A percentile compares a stretch with the other conserved stretches of the same genome.
These are phyloP conservation scores for Mycena metata DNA, from an alignment of 768 basidiomycete genomes.

Conservation along the genomic window DNA sequence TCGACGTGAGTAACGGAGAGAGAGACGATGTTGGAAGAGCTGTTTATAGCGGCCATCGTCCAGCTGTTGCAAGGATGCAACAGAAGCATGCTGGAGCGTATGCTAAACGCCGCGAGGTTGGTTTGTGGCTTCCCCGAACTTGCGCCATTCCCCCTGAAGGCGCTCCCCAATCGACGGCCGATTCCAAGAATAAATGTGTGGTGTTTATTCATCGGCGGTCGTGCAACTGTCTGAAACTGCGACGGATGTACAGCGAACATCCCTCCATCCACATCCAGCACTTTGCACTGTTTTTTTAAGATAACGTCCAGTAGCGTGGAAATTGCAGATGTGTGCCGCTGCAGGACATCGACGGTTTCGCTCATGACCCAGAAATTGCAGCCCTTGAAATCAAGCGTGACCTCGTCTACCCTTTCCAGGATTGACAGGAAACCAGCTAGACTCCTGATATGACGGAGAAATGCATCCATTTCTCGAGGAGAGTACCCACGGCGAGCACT, in stretches of 20 bases:
- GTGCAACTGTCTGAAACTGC: conserved; percentile 16
- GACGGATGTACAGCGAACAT: conserved; percentile 33
- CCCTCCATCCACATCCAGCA: conserved; percentile 26
- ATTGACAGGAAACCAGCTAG: conserved; percentile 26
- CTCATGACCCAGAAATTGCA: conserved; percentile 30
- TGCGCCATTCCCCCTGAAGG: neutral
- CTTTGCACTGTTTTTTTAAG: conserved; percentile 17
- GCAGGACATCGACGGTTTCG: conserved; percentile 22
- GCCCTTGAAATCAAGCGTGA: conserved; percentile 30
- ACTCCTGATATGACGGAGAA: conserved; percentile 20
- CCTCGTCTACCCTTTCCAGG: conserved; percentile 26
- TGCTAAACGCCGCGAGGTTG: conserved; percentile 20
- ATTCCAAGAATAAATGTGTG: conserved; percentile 8
- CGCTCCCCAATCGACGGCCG: conserved; percentile 22
- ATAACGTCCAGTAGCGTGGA: conserved; percentile 25
- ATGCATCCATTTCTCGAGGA: conserved; percentile 5
- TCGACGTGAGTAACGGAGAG: conserved; percentile 31
- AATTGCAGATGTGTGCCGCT: conserved; percentile 14
- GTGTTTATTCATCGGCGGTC: neutral
- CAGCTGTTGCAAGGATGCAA: conserved; percentile 27
- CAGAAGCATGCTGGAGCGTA: conserved; percentile 31
- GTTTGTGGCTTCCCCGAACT: neutral
- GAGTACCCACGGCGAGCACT: conserved; percentile 22
- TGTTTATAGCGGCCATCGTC: conserved; percentile 25
- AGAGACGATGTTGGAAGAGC: conserved; percentile 24